Base-by-base conservation (phyloP, 371 early-diverging fungal species). In the Mucor piriformis region DNA sequence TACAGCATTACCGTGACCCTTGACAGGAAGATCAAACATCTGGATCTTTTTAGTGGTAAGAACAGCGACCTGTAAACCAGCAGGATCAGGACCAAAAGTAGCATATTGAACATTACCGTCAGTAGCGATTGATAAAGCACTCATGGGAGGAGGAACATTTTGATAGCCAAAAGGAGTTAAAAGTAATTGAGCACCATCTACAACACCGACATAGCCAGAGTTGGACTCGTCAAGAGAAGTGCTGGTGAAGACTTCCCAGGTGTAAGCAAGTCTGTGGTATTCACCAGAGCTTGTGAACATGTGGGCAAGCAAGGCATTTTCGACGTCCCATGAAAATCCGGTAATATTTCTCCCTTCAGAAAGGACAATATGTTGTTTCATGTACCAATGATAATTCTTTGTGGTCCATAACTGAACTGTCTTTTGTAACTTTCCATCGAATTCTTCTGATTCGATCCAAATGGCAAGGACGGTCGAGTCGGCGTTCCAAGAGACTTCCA, bases 81-180 rank as follows among this genome's bases (percentile, higher is more conserved):
- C 53, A 50, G 77, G 47, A n/a, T 67, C 61, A 4, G 82, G 74
- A n/a, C 83, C 82, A 63, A 92, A 92, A 3, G 88, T 67, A 18
- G 90, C 85, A 54, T 84, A 76, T 16, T 83, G 76, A 7, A 82
- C 77, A 3, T 89, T 79, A 11, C 65, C 60, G 2, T 78, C 66
- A 4, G 80, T 50, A 3, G 67, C 27, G 6, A 86, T 21, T 0
- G 76, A 75, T 38, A 83, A 73, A 13, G 81, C 77, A 50, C 73
- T 70, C 97, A 96, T 97, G 4, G 98, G 98, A 18, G 98, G 98
- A 49, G 98, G 98, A 12, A 96, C 91, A 65, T 96, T 97, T 60
- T 85, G 81, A 60, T 84, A 73, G 40, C 76, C 70, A 65, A 97
- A 95, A 8, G 97, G 97, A 8, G 98, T 98, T 54, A 95, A 67